Evolutionary conservation across 164 flowering plant genomes (phyloP), one percentile per base, ranked within the genome.

Genomic region (Magnolia officinalis): DNA sequence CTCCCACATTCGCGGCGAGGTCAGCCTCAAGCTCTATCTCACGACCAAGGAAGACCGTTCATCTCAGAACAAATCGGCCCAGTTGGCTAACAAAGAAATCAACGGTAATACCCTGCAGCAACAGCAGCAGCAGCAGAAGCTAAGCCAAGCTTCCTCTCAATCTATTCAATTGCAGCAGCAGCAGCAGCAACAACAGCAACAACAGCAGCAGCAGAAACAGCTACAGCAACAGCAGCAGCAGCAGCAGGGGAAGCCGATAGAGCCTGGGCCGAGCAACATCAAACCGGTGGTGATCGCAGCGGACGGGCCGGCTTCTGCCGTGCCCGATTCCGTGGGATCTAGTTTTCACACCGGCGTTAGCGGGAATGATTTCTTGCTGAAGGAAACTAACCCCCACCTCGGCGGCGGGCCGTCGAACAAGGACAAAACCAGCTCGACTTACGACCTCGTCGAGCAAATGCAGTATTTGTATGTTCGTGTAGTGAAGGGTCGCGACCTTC

Each of bases 341-440:
- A 67, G 75, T 29, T 72, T 72, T 18, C 84, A 78, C 76, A 77
- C 86, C 85, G 82, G 24, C 21, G 6, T 3, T 6, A 13, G 55
- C 24, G 19, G 8, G 78, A 72, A 72, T 77, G 95, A 90, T n/a
- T 93, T 86, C 81, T 64, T 85, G 2, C 81, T 93, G 1, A 91
- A 86, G 84, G 98, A 95, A 77, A 93, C 98, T 21, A 90, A 83
- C 80, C 98, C 97, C 49, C 74, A 79, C 65, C 90, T 93, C 72
- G 98, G 97, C 37, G 93, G 90, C 19, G 94, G 96, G 1, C 80
- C 83, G 74, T 18, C 18, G 14, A 73, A 72, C 50, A 74, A 64
- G 24, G 86, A 83, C 68, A 83, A 81, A 49, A 79, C 80, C 4
- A 77, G 80, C 72, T 72, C 76, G 2, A 81, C 86, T 21, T 84